Conservation (phyloP, 305 asterid species). For the Rubia occidens region DNA sequence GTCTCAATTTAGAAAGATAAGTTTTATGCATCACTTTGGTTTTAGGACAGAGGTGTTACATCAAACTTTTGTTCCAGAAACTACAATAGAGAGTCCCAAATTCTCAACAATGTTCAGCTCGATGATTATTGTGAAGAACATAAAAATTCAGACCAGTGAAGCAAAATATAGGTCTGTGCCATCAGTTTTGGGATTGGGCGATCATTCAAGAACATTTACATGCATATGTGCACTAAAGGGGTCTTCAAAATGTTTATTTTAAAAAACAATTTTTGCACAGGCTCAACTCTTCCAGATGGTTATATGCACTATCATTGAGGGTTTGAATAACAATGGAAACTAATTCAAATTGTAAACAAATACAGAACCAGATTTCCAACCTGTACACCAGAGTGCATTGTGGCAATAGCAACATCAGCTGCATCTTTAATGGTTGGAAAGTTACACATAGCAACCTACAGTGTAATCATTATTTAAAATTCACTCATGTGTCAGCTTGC, state of each 20-base stretch:
- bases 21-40: neutral
- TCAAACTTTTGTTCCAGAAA: neutral
- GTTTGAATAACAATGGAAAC: neutral
- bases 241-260: neutral
- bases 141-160: neutral
- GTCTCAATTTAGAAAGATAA: neutral
- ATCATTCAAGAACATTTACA: neutral
- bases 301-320: neutral
- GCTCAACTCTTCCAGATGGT: conserved; percentile 1
- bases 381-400: conserved; percentile 93
- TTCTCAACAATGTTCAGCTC: neutral
- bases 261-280: neutral
- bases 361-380: conserved; percentile 27
- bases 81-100: neutral
- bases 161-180: neutral
- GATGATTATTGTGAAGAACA: neutral
- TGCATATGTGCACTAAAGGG: too few species aligned
- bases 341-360: neutral
- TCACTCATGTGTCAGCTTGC: neutral
- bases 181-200: neutral
- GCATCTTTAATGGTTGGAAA: conserved; percentile 93
- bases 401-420: conserved; percentile 92
- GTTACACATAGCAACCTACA: conserved; percentile 94
- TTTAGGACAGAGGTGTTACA: neutral
- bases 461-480: conserved; percentile 9